Conservation (phyloP, 2,329 filamentous ascomycete genomes). For the Fusarium marasasianum region DNA sequence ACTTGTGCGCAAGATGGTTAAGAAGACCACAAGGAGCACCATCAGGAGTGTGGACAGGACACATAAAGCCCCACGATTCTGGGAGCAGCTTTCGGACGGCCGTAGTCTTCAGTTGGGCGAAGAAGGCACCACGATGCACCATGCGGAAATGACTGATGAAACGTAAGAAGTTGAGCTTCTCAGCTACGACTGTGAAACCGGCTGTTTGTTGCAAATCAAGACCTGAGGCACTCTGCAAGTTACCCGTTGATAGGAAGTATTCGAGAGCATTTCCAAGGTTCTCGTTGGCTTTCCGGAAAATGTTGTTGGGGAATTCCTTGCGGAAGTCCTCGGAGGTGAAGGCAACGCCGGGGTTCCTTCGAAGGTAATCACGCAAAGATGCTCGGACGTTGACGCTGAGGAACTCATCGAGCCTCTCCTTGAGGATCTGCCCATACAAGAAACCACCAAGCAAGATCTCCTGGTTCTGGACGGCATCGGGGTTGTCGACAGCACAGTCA, state of each 20-base stretch:
- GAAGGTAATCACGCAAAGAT: constrained; percentile 65
- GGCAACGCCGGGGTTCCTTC: constrained; percentile 67
- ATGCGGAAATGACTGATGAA: constrained; percentile 99
- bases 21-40: constrained; percentile 93
- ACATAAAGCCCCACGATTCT: constrained; percentile 98
- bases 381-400: constrained; percentile 65
- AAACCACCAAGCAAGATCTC: constrained; percentile 94
- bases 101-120: constrained; percentile 96
- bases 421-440: constrained; percentile 93
- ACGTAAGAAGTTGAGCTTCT: constrained; percentile 98
- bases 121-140: constrained; percentile 99
- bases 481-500: constrained; percentile 93
- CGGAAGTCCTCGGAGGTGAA: constrained; percentile 83
- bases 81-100: constrained; percentile 94
- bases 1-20: constrained; percentile 96
- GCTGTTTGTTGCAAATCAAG: constrained; percentile 94
- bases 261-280: constrained; percentile 88
- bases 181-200: constrained; percentile 94
- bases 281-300: constrained; percentile 85
- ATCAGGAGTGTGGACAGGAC: constrained; percentile 97
- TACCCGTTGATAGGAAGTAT: constrained; percentile 97
- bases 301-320: constrained; percentile 79
- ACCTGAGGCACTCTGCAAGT: constrained; percentile 88
- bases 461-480: constrained; percentile 95
- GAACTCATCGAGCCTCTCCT: constrained; percentile 93